Conservation (phyloP, 768 basidiomycete genomes). For the Rhodosporidiobolus odoratus region DNA sequence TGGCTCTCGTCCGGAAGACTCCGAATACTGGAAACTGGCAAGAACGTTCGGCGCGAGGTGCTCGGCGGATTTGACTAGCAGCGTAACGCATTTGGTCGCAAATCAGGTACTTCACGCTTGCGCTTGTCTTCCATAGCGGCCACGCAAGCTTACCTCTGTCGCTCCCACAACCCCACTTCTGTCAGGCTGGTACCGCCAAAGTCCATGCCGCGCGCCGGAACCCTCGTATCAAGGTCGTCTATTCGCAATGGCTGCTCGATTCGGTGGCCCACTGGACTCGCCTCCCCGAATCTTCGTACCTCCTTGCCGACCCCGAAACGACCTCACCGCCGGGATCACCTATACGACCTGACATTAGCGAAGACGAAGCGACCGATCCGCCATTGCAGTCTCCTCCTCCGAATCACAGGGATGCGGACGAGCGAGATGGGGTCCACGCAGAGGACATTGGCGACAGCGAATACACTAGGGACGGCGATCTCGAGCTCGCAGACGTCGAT, state of each 20-base stretch:
- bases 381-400: too few relatives aligned
- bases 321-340: background rate
- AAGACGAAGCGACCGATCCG: constrained; percentile 10
- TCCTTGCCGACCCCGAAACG: constrained; percentile 44
- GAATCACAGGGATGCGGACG: constrained; percentile 34
- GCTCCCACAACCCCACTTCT: background rate
- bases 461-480: constrained; percentile 46
- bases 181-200: constrained; percentile 81
- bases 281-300: constrained; percentile 71
- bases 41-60: constrained; percentile 81
- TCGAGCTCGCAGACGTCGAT: constrained; percentile 58
- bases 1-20: constrained; percentile 53
- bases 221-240: constrained; percentile 76
- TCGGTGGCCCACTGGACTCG: constrained; percentile 80
- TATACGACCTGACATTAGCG: constrained; percentile 20
- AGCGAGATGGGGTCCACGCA: constrained; percentile 52
- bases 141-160: constrained; percentile 1
- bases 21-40: constrained; percentile 78
- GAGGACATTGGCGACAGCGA: constrained; percentile 57
- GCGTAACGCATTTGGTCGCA: constrained; percentile 85
- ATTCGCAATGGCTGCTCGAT: constrained; percentile 82
- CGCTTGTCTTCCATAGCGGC: constrained; percentile 24
- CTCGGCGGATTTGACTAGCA: constrained; percentile 60
- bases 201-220: constrained; percentile 73
- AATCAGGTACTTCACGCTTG: constrained; percentile 60